phyloP scores from a whole-genome alignment of 345 rosid species.

The Erodium maritimum region DNA sequence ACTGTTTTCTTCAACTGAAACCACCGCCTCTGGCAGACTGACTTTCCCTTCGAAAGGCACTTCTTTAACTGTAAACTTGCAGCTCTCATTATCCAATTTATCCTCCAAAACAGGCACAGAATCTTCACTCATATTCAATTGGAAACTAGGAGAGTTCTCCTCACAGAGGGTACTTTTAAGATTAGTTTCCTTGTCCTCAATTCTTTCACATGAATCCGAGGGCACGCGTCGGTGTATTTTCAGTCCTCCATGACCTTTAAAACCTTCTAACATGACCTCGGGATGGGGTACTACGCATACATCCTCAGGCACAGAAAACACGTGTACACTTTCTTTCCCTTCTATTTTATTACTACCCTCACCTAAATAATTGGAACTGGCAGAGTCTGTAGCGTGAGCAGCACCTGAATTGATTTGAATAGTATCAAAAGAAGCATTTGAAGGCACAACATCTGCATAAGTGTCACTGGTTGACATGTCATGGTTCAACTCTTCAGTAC shows the following conservation, averaged over 20 bases:
- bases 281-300: background rate
- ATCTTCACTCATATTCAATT: conserved; percentile 1
- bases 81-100: no score
- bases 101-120: no score
- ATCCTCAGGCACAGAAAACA: conserved; percentile 18
- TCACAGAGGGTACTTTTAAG: background rate
- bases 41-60: no score
- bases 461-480: no score
- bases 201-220: conserved; percentile 3
- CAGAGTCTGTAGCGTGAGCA: no score
- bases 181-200: conserved; percentile 2
- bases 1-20: background rate
- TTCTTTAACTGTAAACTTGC: no score
- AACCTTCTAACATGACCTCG: background rate
- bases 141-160: background rate
- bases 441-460: conserved; percentile 9
- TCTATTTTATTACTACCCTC: conserved; percentile 9
- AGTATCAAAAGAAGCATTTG: no score
- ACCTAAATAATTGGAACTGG: conserved; percentile 13
- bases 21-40: no score
- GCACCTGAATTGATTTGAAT: no score
- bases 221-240: conserved; percentile 1
- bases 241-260: background rate
- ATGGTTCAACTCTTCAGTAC: no score
- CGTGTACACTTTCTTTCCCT: conserved; percentile 18